These are phyloP conservation scores for Plasmodium fragile DNA, from an alignment of 169 alveolate species.

Conservation along the genomic window DNA sequence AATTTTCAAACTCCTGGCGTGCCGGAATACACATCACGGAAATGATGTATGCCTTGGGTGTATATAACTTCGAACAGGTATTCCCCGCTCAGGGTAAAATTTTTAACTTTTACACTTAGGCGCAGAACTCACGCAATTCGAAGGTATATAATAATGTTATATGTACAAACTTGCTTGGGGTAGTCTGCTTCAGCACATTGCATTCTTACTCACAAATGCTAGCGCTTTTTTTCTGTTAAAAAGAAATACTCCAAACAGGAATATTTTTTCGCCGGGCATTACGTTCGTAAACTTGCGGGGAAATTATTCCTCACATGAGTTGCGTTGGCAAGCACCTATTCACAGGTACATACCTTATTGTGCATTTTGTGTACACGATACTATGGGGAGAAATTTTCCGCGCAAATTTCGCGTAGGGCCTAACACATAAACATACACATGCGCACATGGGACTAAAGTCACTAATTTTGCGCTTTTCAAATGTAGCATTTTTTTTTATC, in stretches of 20 bases:
- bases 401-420: neutral
- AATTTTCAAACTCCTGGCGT: slow-evolving; percentile 16
- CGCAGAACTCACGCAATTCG: neutral
- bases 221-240: slow-evolving; percentile 11
- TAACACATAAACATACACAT: neutral
- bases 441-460: slow-evolving; percentile 1
- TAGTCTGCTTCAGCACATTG: neutral
- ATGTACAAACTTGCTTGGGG: neutral
- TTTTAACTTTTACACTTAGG: neutral
- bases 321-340: neutral
- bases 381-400: neutral
- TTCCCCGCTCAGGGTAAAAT: slow-evolving; percentile 7
- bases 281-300: neutral
- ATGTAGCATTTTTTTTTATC: neutral
- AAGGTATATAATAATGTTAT: neutral
- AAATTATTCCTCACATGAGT: neutral
- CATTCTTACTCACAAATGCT: slow-evolving; percentile 13
- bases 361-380: neutral
- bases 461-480: neutral
- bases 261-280: neutral
- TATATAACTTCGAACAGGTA: slow-evolving; percentile 3
- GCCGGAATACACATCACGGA: neutral
- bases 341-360: neutral
- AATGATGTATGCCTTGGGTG: neutral
- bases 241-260: neutral